phyloP scores from a whole-genome alignment of 371 early-diverging fungal genomes.

The Blakeslea trispora region DNA sequence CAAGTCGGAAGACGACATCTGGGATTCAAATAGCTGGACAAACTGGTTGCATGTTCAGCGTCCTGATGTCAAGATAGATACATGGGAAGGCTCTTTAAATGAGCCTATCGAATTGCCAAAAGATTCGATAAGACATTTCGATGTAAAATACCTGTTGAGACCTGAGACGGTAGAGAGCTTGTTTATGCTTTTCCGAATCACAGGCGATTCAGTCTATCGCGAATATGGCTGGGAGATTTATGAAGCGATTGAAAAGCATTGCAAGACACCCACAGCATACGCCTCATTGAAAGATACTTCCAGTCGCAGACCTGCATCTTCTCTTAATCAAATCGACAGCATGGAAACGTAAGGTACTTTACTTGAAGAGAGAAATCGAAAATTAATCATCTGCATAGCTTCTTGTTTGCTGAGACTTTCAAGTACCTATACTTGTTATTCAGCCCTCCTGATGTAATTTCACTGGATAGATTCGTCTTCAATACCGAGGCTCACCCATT shows the following conservation, averaged over 20 bases:
- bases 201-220: conserved; percentile 69
- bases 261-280: conserved; percentile 59
- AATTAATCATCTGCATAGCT: conserved; percentile 41
- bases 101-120: not conserved
- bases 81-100: not conserved
- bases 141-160: conserved; percentile 15
- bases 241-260: conserved; percentile 63
- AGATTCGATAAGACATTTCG: not conserved
- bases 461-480: conserved; percentile 20
- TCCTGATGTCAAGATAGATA: not conserved
- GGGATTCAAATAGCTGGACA: not conserved
- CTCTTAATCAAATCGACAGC: conserved; percentile 33
- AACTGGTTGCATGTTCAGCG: not conserved
- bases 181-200: conserved; percentile 69
- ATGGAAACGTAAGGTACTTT: conserved; percentile 54
- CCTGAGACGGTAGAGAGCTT: conserved; percentile 76
- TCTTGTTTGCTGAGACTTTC: conserved; percentile 65
- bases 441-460: conserved; percentile 22
- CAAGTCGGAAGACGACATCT: conserved; percentile 1
- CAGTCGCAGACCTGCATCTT: conserved; percentile 29
- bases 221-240: conserved; percentile 67
- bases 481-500: conserved; percentile 25
- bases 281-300: conserved; percentile 55
- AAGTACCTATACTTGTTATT: conserved; percentile 23
- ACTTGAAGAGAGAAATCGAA: too few species aligned